Conservation (phyloP, 169 alveolate genomes). For the Plasmodium inui region DNA sequence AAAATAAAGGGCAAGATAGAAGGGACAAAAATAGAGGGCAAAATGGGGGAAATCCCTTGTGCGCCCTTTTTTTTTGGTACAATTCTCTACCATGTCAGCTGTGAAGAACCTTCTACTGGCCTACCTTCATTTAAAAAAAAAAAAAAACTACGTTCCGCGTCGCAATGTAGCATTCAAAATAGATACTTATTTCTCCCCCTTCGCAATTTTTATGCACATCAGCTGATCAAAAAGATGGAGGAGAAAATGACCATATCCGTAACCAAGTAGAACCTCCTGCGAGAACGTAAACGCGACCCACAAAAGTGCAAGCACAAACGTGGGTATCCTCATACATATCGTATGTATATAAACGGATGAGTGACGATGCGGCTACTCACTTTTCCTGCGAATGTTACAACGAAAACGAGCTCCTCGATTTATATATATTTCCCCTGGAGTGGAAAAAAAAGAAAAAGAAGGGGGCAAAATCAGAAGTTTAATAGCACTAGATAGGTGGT, state of each 20-base stretch:
- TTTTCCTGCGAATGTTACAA: not conserved
- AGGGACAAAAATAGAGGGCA: not conserved
- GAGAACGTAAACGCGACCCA: not conserved
- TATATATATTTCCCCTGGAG: not conserved
- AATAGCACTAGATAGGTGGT: not conserved
- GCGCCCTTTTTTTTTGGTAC: not conserved
- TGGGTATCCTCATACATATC: not conserved
- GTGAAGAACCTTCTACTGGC: not conserved
- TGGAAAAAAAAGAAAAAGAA: not conserved
- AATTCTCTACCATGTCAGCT: not conserved
- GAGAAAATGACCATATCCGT: constrained; percentile 52
- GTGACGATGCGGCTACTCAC: not conserved
- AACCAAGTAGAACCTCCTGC: constrained; percentile 11
- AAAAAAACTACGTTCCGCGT: not conserved
- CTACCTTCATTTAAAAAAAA: not conserved
- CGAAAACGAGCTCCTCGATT: not conserved
- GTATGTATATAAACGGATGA: not conserved
- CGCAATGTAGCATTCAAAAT: not conserved
- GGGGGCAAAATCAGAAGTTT: not conserved
- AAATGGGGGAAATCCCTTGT: not conserved
- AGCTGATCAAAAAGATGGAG: constrained; percentile 62
- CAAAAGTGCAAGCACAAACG: not conserved
- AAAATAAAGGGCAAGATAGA: not conserved
- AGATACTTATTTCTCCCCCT: not conserved
- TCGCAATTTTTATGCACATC: not conserved